Percentiles rank a stretch among this genome's conserved stretches.
Conservation (phyloP, 352 stramenopile genomes). For the Globisporangium middletonii region DNA sequence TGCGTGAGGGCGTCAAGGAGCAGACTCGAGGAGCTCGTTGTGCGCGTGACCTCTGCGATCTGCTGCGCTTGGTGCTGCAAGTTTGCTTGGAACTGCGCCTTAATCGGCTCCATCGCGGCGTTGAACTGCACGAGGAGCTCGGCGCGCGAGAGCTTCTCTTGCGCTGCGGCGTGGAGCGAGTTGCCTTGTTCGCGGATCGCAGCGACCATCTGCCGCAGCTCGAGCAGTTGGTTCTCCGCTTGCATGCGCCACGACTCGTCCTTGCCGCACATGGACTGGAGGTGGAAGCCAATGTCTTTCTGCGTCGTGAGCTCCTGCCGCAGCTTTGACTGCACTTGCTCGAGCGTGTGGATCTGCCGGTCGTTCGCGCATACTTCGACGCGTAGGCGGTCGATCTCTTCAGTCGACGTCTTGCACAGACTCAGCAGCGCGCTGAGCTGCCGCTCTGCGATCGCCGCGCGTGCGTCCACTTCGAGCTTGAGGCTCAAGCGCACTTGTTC, state of each 20-base stretch:
- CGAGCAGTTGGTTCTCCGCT: conserved; percentile 73
- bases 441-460: conserved; percentile 65
- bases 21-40: conserved; percentile 46
- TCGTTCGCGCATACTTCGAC: conserved; percentile 68
- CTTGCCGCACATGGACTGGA: conserved; percentile 81
- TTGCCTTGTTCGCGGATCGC: conserved; percentile 68
- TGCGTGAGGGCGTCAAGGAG: conserved; percentile 54
- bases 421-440: conserved; percentile 71
- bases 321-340: conserved; percentile 73
- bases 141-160: conserved; percentile 70
- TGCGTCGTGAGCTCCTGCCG: conserved; percentile 75
- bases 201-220: conserved; percentile 67
- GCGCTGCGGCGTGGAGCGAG: conserved; percentile 43
- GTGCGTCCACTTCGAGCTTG: conserved; percentile 77
- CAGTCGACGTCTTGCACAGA: conserved; percentile 64
- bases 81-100: conserved; percentile 67
- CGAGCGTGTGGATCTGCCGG: conserved; percentile 66
- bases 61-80: conserved; percentile 69
- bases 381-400: conserved; percentile 64
- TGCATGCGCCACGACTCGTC: conserved; percentile 84
- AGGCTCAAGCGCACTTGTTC: conserved; percentile 77
- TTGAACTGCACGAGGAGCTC: conserved; percentile 82
- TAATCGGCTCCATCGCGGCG: conserved; percentile 71
- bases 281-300: conserved; percentile 75
- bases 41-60: conserved; percentile 61